Base-by-base conservation (phyloP, 768 basidiomycete species). In the Gautieria morchelliformis region DNA sequence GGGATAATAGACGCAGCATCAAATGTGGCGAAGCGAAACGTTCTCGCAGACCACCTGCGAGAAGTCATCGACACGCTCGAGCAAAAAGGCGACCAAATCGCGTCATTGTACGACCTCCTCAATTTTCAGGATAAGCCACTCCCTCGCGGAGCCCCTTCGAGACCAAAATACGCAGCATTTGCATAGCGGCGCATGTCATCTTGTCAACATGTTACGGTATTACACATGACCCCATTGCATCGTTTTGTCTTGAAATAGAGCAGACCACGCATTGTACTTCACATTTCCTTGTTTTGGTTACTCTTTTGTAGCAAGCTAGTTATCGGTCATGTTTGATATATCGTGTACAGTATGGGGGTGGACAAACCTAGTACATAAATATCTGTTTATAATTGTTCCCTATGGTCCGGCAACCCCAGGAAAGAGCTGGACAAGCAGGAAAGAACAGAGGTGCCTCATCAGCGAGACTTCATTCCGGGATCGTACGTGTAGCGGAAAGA, bases 61-160 rank as follows among this genome's bases (percentile, higher is more conserved):
- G 92, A 96, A 64, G 91, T 97, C 8, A 90, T 98, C 48, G 90
- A 95, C 67, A 76, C 88, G 46, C 75, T 99, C 40, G 96, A 98
- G 65, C 82, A 85, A 64, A 97, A 94, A 90, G 93, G 93, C 22
- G 89, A 95, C 71, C 93, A 95, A 69, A 94, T 97, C 58, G 87
- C 92, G n/a, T 82, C 87, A 0, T 70, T 96, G 24, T 94, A 94
- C 69, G 89, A 90, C 63, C 74, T 93, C 33, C 73, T 96, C 61
- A 76, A 74, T 40, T 93, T 89, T 74, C 79, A 81, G 63, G 87
- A 91, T 63, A 87, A 81, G 42, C 56, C 56, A 30, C 19, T 49
- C 2, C 27, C 48, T 24, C 19, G 27, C 10, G 42, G n/a, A 17
- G 4, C 10, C 20, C 42, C 42, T n/a, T n/a, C 42, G 20, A 44